Evolutionary conservation across 2,329 filamentous ascomycete species (phyloP).

Genomic region (Talaromyces amestolkiae): DNA sequence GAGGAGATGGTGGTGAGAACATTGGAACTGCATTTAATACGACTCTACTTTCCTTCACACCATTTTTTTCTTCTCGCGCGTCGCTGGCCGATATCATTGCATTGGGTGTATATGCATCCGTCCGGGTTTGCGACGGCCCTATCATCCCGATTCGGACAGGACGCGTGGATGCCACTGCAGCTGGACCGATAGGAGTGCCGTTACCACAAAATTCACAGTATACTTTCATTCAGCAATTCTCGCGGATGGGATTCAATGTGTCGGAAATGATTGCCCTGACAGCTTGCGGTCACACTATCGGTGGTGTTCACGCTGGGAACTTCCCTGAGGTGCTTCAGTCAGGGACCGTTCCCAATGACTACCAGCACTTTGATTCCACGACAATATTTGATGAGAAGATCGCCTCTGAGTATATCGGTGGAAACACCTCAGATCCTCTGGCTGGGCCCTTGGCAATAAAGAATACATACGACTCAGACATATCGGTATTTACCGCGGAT

Average conservation of each 20-base stretch:
- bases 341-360: conserved; percentile 14
- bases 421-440: conserved; percentile 12
- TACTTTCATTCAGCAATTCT: conserved; percentile 18
- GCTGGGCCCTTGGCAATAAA: conserved; percentile 12
- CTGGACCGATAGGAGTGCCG: conserved; percentile 14
- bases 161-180: conserved; percentile 16
- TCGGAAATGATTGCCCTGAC: conserved; percentile 17
- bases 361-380: conserved; percentile 17
- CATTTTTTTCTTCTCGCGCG: conserved; percentile 15
- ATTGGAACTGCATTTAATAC: conserved; percentile 14
- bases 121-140: conserved; percentile 14
- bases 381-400: conserved; percentile 15
- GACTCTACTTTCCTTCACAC: conserved; percentile 7
- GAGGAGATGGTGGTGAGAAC: conserved; percentile 15
- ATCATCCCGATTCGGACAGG: conserved; percentile 14
- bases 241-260: conserved; percentile 17
- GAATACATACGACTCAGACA: conserved; percentile 12
- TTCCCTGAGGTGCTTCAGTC: conserved; percentile 12
- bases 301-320: conserved; percentile 15
- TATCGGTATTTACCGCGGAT: conserved; percentile 14
- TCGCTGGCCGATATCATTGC: conserved; percentile 16
- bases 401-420: conserved; percentile 13
- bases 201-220: conserved; percentile 18
- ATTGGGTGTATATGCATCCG: conserved; percentile 15
- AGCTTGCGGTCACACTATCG: conserved; percentile 17